Evolutionary conservation across 768 basidiomycete genomes (phyloP).

Genomic region (Podaxis pistillaris): DNA sequence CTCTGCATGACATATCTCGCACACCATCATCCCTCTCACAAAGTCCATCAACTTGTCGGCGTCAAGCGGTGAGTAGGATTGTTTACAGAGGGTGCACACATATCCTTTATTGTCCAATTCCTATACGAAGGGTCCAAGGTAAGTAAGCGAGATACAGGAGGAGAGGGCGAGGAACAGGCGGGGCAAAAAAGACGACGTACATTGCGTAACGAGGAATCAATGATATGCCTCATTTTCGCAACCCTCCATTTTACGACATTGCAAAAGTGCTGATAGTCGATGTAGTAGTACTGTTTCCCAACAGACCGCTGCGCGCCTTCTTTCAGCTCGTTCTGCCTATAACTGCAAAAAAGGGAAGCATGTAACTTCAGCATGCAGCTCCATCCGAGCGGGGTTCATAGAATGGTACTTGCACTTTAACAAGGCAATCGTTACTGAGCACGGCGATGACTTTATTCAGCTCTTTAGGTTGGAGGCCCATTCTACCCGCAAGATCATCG

Average conservation of each 20-base stretch:
- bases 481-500: constrained; percentile 87
- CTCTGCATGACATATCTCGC: constrained; percentile 86
- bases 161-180: neutral
- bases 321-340: constrained; percentile 89
- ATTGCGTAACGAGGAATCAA: constrained; percentile 88
- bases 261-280: constrained; percentile 93
- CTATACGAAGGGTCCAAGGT: constrained; percentile 35
- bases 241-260: constrained; percentile 98
- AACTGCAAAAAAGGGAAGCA: constrained; percentile 41
- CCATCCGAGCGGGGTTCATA: neutral
- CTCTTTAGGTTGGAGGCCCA: constrained; percentile 89
- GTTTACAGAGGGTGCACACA: constrained; percentile 86
- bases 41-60: constrained; percentile 83
- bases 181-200: constrained; percentile 42
- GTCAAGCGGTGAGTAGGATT: constrained; percentile 83
- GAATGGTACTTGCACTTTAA: constrained; percentile 63
- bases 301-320: constrained; percentile 86
- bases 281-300: constrained; percentile 92
- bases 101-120: constrained; percentile 98
- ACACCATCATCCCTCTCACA: constrained; percentile 61
- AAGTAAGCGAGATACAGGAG: neutral
- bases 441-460: constrained; percentile 86
- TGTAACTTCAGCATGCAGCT: neutral
- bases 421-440: constrained; percentile 72
- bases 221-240: constrained; percentile 85